Conservation (phyloP, 2,329 filamentous ascomycete genomes). For the Penicillium expansum region DNA sequence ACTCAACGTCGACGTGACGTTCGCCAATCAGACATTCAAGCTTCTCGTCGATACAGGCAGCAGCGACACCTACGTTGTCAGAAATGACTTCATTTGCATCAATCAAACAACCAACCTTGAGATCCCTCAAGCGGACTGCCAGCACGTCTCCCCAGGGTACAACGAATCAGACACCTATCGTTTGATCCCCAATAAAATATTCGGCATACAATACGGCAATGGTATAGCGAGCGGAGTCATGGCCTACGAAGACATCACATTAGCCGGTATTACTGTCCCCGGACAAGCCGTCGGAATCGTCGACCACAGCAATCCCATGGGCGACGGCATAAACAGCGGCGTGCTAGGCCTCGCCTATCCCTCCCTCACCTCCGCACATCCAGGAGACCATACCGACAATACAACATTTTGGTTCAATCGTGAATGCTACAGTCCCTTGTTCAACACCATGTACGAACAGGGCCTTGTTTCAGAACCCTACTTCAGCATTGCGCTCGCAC, state of each 20-base stretch:
- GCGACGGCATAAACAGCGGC: conserved; percentile 48
- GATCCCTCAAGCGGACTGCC: conserved; percentile 38
- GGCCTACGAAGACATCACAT: conserved; percentile 24
- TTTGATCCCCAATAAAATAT: conserved; percentile 19
- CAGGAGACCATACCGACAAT: conserved; percentile 18
- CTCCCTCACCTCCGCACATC: conserved; percentile 45
- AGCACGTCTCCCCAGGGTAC: conserved; percentile 21
- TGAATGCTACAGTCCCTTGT: conserved; percentile 50
- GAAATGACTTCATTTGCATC: conserved; percentile 36
- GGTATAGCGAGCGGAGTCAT: conserved; percentile 25
- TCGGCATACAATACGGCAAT: conserved; percentile 26
- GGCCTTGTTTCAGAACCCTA: conserved; percentile 42
- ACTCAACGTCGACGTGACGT: conserved; percentile 20
- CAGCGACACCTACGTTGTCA: conserved; percentile 48
- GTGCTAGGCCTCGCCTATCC: conserved; percentile 54
- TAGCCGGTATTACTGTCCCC: conserved; percentile 46
- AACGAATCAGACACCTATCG: conserved; percentile 15
- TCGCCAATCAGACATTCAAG: conserved; percentile 37
- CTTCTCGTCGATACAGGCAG: conserved; percentile 50
- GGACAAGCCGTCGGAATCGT: conserved; percentile 50
- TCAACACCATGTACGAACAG: conserved; percentile 50
- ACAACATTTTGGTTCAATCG: conserved; percentile 23
- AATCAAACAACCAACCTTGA: conserved; percentile 37
- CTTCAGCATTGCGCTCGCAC: conserved; percentile 51
- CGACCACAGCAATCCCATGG: conserved; percentile 43